These are phyloP conservation scores for Taphrina populina DNA, from an alignment of 1,139 yeast species.

Conservation along the genomic window DNA sequence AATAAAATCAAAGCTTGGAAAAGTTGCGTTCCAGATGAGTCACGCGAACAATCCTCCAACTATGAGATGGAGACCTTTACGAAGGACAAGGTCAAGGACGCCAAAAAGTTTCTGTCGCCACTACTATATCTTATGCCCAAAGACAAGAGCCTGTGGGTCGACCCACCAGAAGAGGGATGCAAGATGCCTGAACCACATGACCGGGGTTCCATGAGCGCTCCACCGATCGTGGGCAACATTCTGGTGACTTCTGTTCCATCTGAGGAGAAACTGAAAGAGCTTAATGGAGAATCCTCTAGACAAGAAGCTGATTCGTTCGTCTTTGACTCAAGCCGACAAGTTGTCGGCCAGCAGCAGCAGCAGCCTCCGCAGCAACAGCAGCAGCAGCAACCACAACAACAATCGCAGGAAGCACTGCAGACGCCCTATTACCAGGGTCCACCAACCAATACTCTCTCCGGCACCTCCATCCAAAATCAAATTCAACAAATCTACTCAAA, in stretches of 20 bases:
- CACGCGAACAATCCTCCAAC: constrained; percentile 72
- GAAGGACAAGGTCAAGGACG: constrained; percentile 52
- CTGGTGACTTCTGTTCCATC: constrained; percentile 20
- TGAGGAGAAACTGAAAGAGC: constrained; percentile 17
- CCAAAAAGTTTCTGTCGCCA: constrained; percentile 77
- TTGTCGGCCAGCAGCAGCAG: constrained; percentile 4
- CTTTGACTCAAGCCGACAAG: no score
- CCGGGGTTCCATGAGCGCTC: constrained; percentile 78
- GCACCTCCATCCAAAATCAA: not conserved
- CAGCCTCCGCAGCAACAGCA: not conserved
- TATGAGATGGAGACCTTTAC: constrained; percentile 61
- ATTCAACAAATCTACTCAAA: constrained; percentile 5
- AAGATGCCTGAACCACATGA: constrained; percentile 40
- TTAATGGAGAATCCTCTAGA: not conserved
- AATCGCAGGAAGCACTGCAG: not conserved
- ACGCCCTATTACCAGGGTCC: constrained; percentile 1
- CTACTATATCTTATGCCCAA: constrained; percentile 71
- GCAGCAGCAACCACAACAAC: constrained; percentile 1
- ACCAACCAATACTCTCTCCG: not conserved
- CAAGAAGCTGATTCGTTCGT: no score
- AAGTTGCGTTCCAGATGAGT: constrained; percentile 96
- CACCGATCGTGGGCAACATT: constrained; percentile 80
- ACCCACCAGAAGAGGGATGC: constrained; percentile 41
- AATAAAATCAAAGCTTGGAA: constrained; percentile 97
- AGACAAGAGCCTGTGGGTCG: constrained; percentile 53